Conservation (phyloP, 83 land plant species). For the Diphasiastrum complanatum region DNA sequence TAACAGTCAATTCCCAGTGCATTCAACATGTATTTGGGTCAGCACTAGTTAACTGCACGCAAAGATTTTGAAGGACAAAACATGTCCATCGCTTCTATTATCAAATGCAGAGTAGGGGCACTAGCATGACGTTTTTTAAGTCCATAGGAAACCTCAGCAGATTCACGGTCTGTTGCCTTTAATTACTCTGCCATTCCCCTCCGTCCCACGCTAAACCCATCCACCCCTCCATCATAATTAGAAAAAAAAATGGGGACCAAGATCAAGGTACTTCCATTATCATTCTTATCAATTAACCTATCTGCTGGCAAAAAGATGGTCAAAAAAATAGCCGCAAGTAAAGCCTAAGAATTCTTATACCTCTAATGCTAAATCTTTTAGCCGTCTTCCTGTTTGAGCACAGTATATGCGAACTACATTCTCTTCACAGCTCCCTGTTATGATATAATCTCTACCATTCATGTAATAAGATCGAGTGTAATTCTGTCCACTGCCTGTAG, state of each 20-base stretch:
- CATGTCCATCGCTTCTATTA: too few relatives aligned
- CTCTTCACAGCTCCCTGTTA: slow-evolving; percentile 90
- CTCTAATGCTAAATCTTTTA: slow-evolving; percentile 70
- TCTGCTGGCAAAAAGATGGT: neutral
- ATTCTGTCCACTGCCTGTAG: slow-evolving; percentile 60
- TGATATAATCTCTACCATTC: slow-evolving; percentile 80
- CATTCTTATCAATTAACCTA: neutral
- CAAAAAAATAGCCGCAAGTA: neutral
- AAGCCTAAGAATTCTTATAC: slow-evolving; percentile 27
- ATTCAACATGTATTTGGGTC: too few relatives aligned
- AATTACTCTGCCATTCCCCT: too few relatives aligned
- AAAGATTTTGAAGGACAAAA: too few relatives aligned
- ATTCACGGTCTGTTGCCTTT: too few relatives aligned
- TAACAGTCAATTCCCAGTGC: too few relatives aligned
- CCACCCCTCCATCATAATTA: neutral
- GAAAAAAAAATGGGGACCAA: neutral
- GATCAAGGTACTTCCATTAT: neutral
- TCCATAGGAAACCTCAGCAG: too few relatives aligned
- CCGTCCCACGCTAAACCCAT: too few relatives aligned
- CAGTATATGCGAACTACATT: slow-evolving; percentile 70
- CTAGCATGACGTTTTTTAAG: too few relatives aligned
- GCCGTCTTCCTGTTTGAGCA: slow-evolving; percentile 80
- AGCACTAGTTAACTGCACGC: too few relatives aligned
- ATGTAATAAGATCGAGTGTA: slow-evolving; percentile 87
- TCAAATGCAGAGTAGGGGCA: too few relatives aligned